Base-by-base conservation (phyloP, 2,329 filamentous ascomycete species). In the Trichoderma breve region DNA sequence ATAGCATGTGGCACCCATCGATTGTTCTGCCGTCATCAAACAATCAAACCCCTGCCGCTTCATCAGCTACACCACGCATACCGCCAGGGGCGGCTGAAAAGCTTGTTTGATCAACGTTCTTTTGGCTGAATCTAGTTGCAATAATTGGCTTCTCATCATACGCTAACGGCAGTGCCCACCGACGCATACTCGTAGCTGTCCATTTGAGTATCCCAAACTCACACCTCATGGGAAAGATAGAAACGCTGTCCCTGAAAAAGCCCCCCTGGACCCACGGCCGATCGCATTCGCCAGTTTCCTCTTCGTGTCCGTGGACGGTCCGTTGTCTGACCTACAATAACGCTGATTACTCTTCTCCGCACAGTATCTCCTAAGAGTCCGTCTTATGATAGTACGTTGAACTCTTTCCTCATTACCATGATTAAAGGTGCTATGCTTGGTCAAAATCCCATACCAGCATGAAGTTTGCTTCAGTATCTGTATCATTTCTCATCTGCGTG, bases 211-310 rank as follows among this genome's bases (percentile, higher is more conserved):
- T 24, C 12, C n/a, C n/a, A 18, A 43, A 24, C 11, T 3, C 55
- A 34, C 65, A 28, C 53, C 36, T 39, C 36, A 34, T 51, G 18
- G n/a, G 30, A 43, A 58, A 26, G 36, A 26, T 26, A 24, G 55
- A 60, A 34, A 30, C 53, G 18, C n/a, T 47, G 65, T 43, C 65
- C 65, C 65, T 68, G 55, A 9, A 24, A 32, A 34, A 30, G 15
- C 18, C 69, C 51, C 51, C 69, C 69, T 71, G 60, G 69, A 71
- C 69, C 69, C 69, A 71, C 61, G 69, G 69, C 61, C 28, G 69
- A 65, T 71, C 69, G 47, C 51, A 28, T 18, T 65, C 34, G 21
- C n/a, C 43, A 51, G 34, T 43, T 57, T 57, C 68, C 43, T 32
- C 51, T 55, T 63, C 58, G 28, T 5, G 43, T 55, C 30, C 24